Evolutionary conservation across 192 early-diverging fungal genomes (phyloP), one percentile per base, ranked within the genome.

Genomic region (Entomortierella lignicola): DNA sequence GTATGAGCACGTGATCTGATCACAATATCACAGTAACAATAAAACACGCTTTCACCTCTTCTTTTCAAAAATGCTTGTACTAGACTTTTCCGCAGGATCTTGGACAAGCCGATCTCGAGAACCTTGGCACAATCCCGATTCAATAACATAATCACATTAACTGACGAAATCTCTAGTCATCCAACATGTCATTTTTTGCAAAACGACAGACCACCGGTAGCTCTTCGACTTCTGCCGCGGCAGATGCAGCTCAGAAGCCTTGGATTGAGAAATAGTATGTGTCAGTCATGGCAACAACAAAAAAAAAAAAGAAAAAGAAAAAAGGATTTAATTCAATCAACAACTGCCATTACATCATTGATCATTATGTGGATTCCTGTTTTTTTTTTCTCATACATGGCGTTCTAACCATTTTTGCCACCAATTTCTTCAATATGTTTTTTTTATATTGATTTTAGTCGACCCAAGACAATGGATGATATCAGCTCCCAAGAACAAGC

Each of bases 221-320:
- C 7, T 69, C 73, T 31, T 68, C 66, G 15, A 44, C 58, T 8
- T 21, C 59, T 2, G 56, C 63, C 11, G 57, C 71, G 0, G 65
- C 72, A 20, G 73, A 65, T 31, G 66, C 73, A 13, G 73, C 73
- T 27, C 59, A 77, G 32, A 77, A 89, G 44, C 94, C 93, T 53
- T 95, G 96, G 96, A 90, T 98, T 34, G 96, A 98, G 81, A 96
- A 97, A 84, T 98, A 98, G 88, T 89, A 81, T 74, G 82, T 80
- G 8, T 17, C 32, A 26, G 34, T 13, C 39, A 27, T 53, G 2
- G 17, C 8, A 47, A 15, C 15, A 1, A 20, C n/a, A 10, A 63
- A 53, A 23, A 39, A 8, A 32, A 53, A 8, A 17, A 31, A 18
- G 30, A n/a, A 10, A 37, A 0, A 7, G 1, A n/a, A n/a, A n/a